Base-by-base conservation (phyloP, 495 filamentous ascomycete species). In the Cenococcum geophilum region DNA sequence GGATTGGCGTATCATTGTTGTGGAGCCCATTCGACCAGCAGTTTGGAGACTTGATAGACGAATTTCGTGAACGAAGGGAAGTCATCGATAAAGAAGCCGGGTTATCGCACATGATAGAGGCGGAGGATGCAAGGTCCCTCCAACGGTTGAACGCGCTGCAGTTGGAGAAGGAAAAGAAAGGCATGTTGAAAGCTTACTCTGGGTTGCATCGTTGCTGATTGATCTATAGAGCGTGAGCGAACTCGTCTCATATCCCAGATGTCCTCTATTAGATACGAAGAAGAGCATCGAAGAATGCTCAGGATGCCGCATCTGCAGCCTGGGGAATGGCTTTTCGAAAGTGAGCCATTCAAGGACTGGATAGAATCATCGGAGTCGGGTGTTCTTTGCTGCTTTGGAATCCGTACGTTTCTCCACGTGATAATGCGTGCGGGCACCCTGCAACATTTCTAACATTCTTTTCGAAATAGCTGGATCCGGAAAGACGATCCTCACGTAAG, bases 1-100 rank as follows among this genome's bases (percentile, higher is more conserved):
- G 27, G 27, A 32, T 32, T 32, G 27, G 61, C 47, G 20, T 65
- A 11, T 65, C 62, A 51, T 22, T 60, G 0, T 9, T 57, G 9
- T 72, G 70, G 68, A 67, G 65, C 32, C 64, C 70, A 16, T 66
- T 74, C 20, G 51, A 69, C 10, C 11, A 60, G n/a, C 36, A 58
- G 11, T 72, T 73, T 34, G 71, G 68, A 14, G 62, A 43, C 32
- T 59, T 62, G 36, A 54, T 74, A n/a, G 55, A 60, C 0, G 50
- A 37, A 10, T 76, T 74, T 54, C 70, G 67, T 16, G 53, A 10
- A 10, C 71, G 72, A 51, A 55, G 56, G 42, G 57, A 71, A 43
- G 62, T 55, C n/a, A 70, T 74, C 0, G 69, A 70, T 23, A 65
- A 68, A 21, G 71, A 73, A 58, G 74, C 68, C 21, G 40, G 55